Percentiles rank a stretch among this genome's conserved stretches.
These are phyloP conservation scores for Saturnispora bothae DNA, from an alignment of 805 yeast genomes.

Conservation along the genomic window DNA sequence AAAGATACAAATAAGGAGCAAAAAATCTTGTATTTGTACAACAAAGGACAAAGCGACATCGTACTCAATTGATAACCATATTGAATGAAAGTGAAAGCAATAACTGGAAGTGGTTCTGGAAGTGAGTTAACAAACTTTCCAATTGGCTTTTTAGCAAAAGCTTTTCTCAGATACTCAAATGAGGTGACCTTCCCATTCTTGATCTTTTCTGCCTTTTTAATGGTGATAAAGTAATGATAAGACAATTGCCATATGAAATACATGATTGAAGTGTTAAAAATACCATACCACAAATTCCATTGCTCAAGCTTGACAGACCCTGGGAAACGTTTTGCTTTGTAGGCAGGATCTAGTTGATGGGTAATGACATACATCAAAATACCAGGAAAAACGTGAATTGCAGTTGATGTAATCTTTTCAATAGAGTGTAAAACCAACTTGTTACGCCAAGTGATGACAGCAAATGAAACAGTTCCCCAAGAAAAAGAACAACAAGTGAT, in stretches of 20 bases:
- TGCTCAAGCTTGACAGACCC: constrained; percentile 62
- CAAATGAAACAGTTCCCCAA: constrained; percentile 84
- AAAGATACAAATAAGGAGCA: constrained; percentile 58
- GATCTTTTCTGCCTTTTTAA: constrained; percentile 67
- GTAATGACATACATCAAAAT: constrained; percentile 76
- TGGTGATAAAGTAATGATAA: constrained; percentile 87
- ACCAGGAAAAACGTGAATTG: constrained; percentile 88
- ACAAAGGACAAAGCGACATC: constrained; percentile 83
- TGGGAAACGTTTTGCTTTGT: constrained; percentile 52
- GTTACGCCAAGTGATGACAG: constrained; percentile 92
- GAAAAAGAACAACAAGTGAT: constrained; percentile 78
- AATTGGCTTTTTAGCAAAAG: constrained; percentile 51
- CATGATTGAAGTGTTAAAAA: constrained; percentile 68
- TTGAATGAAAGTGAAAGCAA: constrained; percentile 79
- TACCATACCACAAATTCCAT: constrained; percentile 65
- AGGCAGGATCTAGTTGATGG: constrained; percentile 53
- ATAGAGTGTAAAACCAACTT: constrained; percentile 84
- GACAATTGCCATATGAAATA: constrained; percentile 84
- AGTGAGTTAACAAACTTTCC: constrained; percentile 73
- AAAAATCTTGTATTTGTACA: constrained; percentile 60
- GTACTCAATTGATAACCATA: constrained; percentile 78
- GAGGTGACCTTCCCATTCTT: constrained; percentile 80
- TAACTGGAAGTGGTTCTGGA: constrained; percentile 78
- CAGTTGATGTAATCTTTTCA: constrained; percentile 85
- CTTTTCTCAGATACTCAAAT: constrained; percentile 70